Base-by-base conservation (phyloP, 2,329 filamentous ascomycete species). In the Dendrostoma leiphaemia region DNA sequence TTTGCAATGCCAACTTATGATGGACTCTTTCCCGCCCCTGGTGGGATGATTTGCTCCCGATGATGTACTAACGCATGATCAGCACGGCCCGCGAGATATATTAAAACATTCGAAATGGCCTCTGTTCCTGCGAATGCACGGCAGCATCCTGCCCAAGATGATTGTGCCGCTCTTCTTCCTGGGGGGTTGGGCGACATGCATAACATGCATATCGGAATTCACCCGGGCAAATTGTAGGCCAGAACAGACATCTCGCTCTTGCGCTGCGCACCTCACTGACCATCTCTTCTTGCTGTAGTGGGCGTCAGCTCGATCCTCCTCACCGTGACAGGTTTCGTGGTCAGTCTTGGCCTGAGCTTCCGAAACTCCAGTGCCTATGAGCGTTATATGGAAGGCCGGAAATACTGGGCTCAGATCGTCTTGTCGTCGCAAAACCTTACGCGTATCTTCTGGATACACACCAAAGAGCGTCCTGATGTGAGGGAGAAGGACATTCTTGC, bases 271-370 rank as follows among this genome's bases (percentile, higher is more conserved):
- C 17, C 21, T 17, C 7, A 12, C 38, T 47, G 19, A 52, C 35
- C 2, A 38, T n/a, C 9, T 31, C 10, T n/a, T 17, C 15, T 19
- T 31, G 13, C 17, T 46, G 7, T 23, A 71, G 67, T 72, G 43
- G 79, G 78, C 43, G 83, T 91, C 59, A 79, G 80, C 65, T 83
- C 78, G n/a, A 78, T 90, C 40, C 77, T 93, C n/a, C 78, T 93
- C 41, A 92, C 89, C 0, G 84, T 93, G n/a, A 83, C 89, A 26
- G 89, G 89, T 85, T 92, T 93, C 71, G 87, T 92, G 55, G 88
- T 93, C 64, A 86, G 86, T 81, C 71, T 92, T 65, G 82, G 87
- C 12, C 76, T 93, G 59, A 90, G 86, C 19, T 91, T 93, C 74
- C 85, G 89, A 51, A 90, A 83, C 58, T 86, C 86, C 1, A 90